phyloP scores from a whole-genome alignment of 2,329 filamentous ascomycete genomes.

The Pleurostoma richardsiae region DNA sequence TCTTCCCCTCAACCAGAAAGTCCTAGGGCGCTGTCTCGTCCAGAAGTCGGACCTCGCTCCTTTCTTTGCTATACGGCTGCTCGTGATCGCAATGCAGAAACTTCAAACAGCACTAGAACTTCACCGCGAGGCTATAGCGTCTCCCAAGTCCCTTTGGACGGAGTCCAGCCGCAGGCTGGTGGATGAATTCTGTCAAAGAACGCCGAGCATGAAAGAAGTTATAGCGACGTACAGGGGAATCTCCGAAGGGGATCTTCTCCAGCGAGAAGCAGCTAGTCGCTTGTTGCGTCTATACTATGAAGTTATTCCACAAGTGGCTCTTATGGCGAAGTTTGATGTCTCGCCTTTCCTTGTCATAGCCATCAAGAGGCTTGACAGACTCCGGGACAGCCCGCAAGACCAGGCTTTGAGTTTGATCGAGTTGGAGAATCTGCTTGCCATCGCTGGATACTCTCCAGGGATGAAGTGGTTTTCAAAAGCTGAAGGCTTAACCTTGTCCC shows the following conservation, averaged over 20 bases:
- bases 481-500: constrained; percentile 58
- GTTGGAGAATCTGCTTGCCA: constrained; percentile 73
- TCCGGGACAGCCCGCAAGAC: constrained; percentile 33
- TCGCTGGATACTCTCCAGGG: constrained; percentile 73
- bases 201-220: constrained; percentile 77
- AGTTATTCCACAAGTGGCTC: constrained; percentile 69
- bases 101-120: constrained; percentile 59
- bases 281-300: constrained; percentile 83
- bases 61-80: constrained; percentile 76
- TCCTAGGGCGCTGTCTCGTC: constrained; percentile 72
- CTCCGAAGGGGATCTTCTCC: constrained; percentile 63
- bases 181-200: constrained; percentile 71
- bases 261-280: constrained; percentile 73
- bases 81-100: constrained; percentile 77
- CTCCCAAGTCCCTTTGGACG: constrained; percentile 56
- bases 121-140: constrained; percentile 41
- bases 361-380: constrained; percentile 53
- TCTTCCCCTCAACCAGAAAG: constrained; percentile 73
- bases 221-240: constrained; percentile 69
- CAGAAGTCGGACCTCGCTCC: constrained; percentile 74
- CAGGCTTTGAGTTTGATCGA: constrained; percentile 62
- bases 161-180: constrained; percentile 64
- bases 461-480: constrained; percentile 88
- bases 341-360: constrained; percentile 69
- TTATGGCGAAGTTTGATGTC: constrained; percentile 84